Conservation (phyloP, 2,329 filamentous ascomycete species). For the Coleophoma crateriformis region DNA sequence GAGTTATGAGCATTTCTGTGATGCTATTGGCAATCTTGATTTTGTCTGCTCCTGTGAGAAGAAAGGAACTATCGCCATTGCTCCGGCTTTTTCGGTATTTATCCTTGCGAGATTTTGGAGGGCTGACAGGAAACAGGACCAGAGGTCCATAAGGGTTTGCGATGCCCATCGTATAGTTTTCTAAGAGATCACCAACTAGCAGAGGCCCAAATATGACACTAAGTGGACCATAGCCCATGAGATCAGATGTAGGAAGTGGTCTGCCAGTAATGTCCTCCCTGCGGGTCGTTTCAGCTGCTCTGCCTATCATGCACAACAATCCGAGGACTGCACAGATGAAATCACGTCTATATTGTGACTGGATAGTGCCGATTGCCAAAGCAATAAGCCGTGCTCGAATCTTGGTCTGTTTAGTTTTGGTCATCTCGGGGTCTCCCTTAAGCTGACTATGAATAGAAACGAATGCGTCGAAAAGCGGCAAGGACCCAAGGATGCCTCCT, state of each 20-base stretch:
- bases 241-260: conserved; percentile 47
- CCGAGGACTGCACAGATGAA: conserved; percentile 64
- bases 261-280: conserved; percentile 45
- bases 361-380: conserved; percentile 53
- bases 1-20: conserved; percentile 58
- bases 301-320: conserved; percentile 54
- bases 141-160: conserved; percentile 20
- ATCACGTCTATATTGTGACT: conserved; percentile 54
- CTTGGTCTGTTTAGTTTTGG: conserved; percentile 47
- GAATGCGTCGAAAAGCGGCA: conserved; percentile 55
- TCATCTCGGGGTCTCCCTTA: conserved; percentile 43
- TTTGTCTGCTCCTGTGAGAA: conserved; percentile 40
- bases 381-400: conserved; percentile 61
- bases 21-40: conserved; percentile 52
- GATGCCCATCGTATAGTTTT: conserved; percentile 36
- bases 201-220: conserved; percentile 62
- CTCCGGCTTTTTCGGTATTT: conserved; percentile 27
- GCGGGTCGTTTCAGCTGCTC: conserved; percentile 46
- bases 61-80: conserved; percentile 12
- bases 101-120: conserved; percentile 38
- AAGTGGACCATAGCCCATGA: conserved; percentile 60
- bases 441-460: conserved; percentile 55
- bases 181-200: conserved; percentile 51
- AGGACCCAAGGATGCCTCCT: conserved; percentile 60
- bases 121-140: conserved; percentile 20